A percentile compares a stretch with the other conserved stretches of the same genome.
These are phyloP conservation scores for Picea abies DNA, from an alignment of 83 land plant genomes.

Conservation along the genomic window DNA sequence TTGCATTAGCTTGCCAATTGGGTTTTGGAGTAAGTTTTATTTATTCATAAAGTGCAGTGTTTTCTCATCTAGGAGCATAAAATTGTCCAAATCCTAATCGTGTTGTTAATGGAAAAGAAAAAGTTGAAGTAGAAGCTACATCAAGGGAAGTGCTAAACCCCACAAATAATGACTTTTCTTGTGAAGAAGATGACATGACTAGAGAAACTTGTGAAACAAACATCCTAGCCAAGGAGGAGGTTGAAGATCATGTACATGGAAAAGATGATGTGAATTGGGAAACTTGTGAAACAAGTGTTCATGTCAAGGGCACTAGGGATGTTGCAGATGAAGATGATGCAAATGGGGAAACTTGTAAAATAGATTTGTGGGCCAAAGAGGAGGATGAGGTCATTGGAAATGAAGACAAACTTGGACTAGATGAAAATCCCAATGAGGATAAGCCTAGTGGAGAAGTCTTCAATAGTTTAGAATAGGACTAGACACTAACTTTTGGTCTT, in stretches of 20 bases:
- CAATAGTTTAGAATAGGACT: neutral
- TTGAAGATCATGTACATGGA: neutral
- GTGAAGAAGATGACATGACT: neutral
- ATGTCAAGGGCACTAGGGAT: neutral
- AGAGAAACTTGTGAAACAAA: neutral
- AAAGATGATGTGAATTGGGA: neutral
- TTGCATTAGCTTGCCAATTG: too few relatives aligned
- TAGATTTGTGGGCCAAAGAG: too few relatives aligned
- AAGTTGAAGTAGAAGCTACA: neutral
- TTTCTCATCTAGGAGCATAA: neutral
- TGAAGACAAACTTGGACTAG: neutral
- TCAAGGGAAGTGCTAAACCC: neutral
- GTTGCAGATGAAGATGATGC: neutral
- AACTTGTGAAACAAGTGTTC: neutral
- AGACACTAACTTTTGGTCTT: neutral
- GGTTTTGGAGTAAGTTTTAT: too few relatives aligned
- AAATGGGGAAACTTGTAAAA: too few relatives aligned
- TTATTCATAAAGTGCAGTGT: too few relatives aligned
- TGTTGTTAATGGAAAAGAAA: slow-evolving; percentile 3
- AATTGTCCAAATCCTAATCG: slow-evolving; percentile 1
- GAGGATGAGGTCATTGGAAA: too few relatives aligned
- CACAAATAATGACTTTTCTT: neutral
- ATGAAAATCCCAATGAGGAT: too few relatives aligned
- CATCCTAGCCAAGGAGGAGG: neutral
- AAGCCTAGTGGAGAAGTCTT: neutral